These are phyloP conservation scores for Mimosa pudica DNA, from an alignment of 306 rosid species.

Conservation along the genomic window DNA sequence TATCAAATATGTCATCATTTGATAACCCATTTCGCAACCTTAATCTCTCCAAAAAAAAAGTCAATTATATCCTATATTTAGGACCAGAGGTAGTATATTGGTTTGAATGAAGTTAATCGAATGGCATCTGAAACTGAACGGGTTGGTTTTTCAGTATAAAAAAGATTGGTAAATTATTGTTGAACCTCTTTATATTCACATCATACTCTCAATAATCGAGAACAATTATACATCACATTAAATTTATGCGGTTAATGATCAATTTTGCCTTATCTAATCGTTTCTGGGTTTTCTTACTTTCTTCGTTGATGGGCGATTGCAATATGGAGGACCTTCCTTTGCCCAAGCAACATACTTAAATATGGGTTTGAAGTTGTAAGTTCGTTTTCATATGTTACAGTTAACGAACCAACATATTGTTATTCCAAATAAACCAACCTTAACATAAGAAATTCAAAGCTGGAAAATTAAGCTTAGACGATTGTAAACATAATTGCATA, in stretches of 20 bases:
- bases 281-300: too few relatives aligned
- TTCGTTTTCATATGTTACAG: neutral
- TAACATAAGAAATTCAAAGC: conserved; percentile 17
- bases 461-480: neutral
- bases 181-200: neutral
- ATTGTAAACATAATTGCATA: conserved; percentile 3
- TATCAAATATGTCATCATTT: too few relatives aligned
- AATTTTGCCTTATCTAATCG: too few relatives aligned
- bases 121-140: too few relatives aligned
- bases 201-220: neutral
- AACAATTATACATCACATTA: neutral
- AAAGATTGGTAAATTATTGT: neutral
- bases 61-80: too few relatives aligned
- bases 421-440: conserved; percentile 20
- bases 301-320: too few relatives aligned
- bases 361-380: conserved; percentile 1
- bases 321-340: too few relatives aligned
- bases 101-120: too few relatives aligned
- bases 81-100: too few relatives aligned
- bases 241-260: too few relatives aligned
- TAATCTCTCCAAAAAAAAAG: too few relatives aligned
- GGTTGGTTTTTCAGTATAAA: neutral
- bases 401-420: neutral
- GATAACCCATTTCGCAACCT: too few relatives aligned
- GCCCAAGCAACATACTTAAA: neutral